Conservation (phyloP, 225 moss, liverwort and hornwort genomes). For the Rhytidiadelphus loreus region DNA sequence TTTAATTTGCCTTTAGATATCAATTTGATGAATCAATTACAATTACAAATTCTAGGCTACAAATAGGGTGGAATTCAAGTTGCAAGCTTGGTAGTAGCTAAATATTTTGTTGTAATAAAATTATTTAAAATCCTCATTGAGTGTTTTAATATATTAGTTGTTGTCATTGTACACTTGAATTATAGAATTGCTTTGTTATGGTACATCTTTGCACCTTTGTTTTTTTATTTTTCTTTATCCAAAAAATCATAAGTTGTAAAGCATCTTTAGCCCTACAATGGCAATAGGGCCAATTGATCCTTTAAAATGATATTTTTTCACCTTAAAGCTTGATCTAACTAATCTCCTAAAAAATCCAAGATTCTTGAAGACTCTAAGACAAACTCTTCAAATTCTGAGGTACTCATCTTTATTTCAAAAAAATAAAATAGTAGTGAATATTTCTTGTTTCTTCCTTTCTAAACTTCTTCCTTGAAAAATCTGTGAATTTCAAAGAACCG, state of each 20-base stretch:
- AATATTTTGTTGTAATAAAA: too few species aligned
- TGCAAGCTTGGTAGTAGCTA: too few species aligned
- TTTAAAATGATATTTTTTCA: not conserved
- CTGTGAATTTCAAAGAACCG: not conserved
- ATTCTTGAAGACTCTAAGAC: rapidly evolving
- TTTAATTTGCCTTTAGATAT: not conserved
- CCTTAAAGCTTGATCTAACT: not conserved
- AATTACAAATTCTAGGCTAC: too few species aligned
- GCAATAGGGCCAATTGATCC: not conserved
- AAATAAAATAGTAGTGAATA: not conserved
- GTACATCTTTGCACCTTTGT: not conserved
- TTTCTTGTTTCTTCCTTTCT: not conserved
- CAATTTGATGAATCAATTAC: too few species aligned
- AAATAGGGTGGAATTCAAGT: too few species aligned
- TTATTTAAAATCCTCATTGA: too few species aligned
- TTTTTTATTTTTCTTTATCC: not conserved
- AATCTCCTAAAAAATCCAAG: not conserved
- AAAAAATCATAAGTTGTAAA: not conserved
- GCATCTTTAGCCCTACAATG: not conserved
- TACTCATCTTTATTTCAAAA: not conserved
- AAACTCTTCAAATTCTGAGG: not conserved
- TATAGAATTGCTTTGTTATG: not conserved
- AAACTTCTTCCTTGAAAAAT: not conserved
- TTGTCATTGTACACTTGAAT: not conserved
- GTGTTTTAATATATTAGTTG: too few species aligned